Evolutionary conservation across 2,329 filamentous ascomycete genomes (phyloP).

Genomic region (Neonectria sp.): DNA sequence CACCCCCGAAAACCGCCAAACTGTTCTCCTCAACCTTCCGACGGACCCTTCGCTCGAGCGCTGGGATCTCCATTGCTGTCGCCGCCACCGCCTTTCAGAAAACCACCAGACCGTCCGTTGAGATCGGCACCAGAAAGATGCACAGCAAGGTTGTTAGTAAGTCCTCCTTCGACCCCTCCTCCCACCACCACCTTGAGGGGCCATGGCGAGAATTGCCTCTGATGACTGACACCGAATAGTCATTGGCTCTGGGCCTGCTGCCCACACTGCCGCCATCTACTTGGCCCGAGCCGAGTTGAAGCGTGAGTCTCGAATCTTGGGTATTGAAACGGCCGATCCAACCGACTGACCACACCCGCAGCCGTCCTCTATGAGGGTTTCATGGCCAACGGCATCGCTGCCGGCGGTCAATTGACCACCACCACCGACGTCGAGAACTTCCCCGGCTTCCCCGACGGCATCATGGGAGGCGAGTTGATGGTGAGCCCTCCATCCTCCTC

Average conservation of each 20-base stretch:
- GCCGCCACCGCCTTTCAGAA: conserved; percentile 75
- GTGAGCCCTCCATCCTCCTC: conserved; percentile 54
- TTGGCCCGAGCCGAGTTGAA: conserved; percentile 94
- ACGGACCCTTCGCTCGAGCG: conserved; percentile 82
- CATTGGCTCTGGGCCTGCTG: conserved; percentile 95
- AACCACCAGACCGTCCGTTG: conserved; percentile 56
- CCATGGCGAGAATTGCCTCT: background rate
- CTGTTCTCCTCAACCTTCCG: conserved; percentile 91
- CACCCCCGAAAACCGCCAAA: conserved; percentile 71
- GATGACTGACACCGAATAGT: conserved; percentile 60
- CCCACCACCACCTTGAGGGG: conserved; percentile 11
- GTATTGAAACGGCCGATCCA: background rate
- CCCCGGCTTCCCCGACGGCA: conserved; percentile 91
- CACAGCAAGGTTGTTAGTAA: conserved; percentile 93
- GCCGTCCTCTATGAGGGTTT: conserved; percentile 97
- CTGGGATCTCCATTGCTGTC: conserved; percentile 81
- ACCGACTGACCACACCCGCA: conserved; percentile 48
- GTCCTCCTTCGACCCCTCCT: conserved; percentile 45
- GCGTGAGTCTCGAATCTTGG: conserved; percentile 64
- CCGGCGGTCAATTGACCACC: conserved; percentile 96
- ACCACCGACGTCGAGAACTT: conserved; percentile 99
- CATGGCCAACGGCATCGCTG: conserved; percentile 95
- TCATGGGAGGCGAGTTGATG: conserved; percentile 93
- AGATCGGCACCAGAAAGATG: conserved; percentile 74
- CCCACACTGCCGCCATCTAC: conserved; percentile 98